Percentiles rank a stretch among this genome's conserved stretches.
Evolutionary conservation across 2,329 filamentous ascomycete species (phyloP).

Genomic region (Elsinoe batatas): DNA sequence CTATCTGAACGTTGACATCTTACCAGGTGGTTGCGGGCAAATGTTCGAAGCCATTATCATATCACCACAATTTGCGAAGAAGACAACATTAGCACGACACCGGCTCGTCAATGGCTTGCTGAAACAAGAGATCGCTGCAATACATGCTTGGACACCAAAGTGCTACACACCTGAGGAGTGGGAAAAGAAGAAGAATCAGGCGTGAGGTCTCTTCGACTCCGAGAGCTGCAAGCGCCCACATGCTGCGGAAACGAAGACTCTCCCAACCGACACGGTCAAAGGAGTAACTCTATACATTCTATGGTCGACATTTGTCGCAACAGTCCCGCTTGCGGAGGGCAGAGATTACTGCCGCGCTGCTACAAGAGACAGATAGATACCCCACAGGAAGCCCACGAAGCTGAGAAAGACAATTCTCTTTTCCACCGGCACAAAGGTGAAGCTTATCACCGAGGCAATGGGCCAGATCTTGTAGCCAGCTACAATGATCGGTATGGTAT

Average conservation of each 20-base stretch:
- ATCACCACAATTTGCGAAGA: slow-evolving; percentile 40
- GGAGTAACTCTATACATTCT: neutral
- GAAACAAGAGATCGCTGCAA: slow-evolving; percentile 78
- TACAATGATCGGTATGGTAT: slow-evolving; percentile 42
- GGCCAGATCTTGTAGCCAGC: slow-evolving; percentile 70
- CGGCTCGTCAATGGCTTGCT: slow-evolving; percentile 74
- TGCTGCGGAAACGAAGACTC: no score
- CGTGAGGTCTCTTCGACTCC: neutral
- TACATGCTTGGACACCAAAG: slow-evolving; percentile 92
- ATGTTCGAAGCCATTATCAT: slow-evolving; percentile 62
- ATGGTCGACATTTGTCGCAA: neutral
- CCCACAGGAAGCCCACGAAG: slow-evolving; percentile 63
- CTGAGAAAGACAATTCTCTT: slow-evolving; percentile 61
- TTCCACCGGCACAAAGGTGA: slow-evolving; percentile 61
- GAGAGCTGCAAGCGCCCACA: no score
- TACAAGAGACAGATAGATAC: slow-evolving; percentile 59
- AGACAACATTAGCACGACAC: slow-evolving; percentile 69
- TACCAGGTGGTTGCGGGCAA: slow-evolving; percentile 57
- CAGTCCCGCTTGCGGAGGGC: neutral
- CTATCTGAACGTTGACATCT: neutral
- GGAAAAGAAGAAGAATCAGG: slow-evolving; percentile 50
- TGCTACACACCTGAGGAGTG: slow-evolving; percentile 89
- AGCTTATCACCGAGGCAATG: slow-evolving; percentile 58
- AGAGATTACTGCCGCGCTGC: slow-evolving; percentile 13
- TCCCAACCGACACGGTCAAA: neutral